Evolutionary conservation across 345 rosid genomes (phyloP), one percentile per base, ranked within the genome.

Genomic region (Noccaea bulbosa): DNA sequence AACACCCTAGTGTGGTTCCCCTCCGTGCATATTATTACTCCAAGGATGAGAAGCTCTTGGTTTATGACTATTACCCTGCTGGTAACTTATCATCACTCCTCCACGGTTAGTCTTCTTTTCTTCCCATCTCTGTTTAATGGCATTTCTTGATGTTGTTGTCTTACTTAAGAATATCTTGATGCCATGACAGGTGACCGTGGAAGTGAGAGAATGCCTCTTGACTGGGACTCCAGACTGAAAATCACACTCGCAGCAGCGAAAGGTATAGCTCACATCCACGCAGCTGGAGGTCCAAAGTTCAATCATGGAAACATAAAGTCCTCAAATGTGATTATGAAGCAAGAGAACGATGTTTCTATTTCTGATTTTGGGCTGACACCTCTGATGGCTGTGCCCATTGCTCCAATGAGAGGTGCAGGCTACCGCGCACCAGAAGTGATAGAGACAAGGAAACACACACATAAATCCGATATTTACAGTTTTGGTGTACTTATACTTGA

Each of bases 1-100:
- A 84, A 70, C 92, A 93, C 57, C 84, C 81, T 32, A 87, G 82
- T 72, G 85, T 93, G 11, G 84, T 86, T 15, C 87, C 87, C 17
- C 87, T 90, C 39, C 86, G 87, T 22, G 98, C 98, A 15, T 93
- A 90, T 73, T 93, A 93, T 77, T 88, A 85, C 81, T 85, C 93
- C 3, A 90, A 90, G 85, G 97, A 93, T 39, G 98, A 93, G 84
- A 93, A 87, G 78, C 89, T 93, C 60, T 57, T 93, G 56, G 97
- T 93, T 16, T 87, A 66, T 65, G 97, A 93, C 67, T 93, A 87
- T 52, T 60, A 76, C 64, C 50, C 77, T 15, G 65, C 63, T 39
- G 96, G 97, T 53, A 90, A 86, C 77, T 70, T 90, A 58, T 83
- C 86, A 33, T 60, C 96, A 7, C 84, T 85, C 49, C 73, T 93